A percentile compares a stretch with the other conserved stretches of the same genome.
Conservation (phyloP, 2,329 filamentous ascomycete genomes). For the Macrophomina pseudophaseolina region DNA sequence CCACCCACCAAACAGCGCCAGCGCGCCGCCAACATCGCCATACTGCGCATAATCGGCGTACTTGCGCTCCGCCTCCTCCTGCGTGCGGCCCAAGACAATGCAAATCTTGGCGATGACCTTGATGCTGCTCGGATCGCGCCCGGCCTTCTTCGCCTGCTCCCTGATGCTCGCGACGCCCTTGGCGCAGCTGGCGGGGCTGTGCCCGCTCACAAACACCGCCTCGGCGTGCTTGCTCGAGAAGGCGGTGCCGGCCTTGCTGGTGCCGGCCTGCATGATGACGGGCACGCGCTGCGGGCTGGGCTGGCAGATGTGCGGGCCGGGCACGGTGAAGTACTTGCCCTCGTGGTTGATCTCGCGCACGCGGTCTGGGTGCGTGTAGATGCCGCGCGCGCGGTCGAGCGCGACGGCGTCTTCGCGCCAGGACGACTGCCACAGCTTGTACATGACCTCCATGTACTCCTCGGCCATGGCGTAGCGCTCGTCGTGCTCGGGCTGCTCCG, state of each 20-base stretch:
- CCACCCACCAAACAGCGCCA: conserved; percentile 76
- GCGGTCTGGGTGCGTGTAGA: conserved; percentile 64
- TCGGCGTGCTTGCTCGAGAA: conserved; percentile 75
- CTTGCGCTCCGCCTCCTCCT: conserved; percentile 70
- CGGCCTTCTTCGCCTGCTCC: conserved; percentile 57
- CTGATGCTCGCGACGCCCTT: conserved; percentile 69
- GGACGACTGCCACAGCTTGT: conserved; percentile 71
- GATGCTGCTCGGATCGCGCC: conserved; percentile 64
- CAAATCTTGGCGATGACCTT: conserved; percentile 72
- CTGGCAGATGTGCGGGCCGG: conserved; percentile 69
- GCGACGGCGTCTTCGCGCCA: conserved; percentile 71
- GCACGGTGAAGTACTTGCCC: conserved; percentile 67
- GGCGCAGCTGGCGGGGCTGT: conserved; percentile 65
- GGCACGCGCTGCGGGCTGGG: conserved; percentile 72
- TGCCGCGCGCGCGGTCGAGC: conserved; percentile 60
- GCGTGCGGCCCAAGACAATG: conserved; percentile 67
- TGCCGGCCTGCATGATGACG: conserved; percentile 72
- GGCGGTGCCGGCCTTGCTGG: conserved; percentile 66
- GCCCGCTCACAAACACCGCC: conserved; percentile 71
- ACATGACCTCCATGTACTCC: conserved; percentile 68
- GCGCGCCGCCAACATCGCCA: conserved; percentile 68
- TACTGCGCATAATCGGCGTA: conserved; percentile 66
- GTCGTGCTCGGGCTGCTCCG: conserved; percentile 66
- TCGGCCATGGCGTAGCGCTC: conserved; percentile 68
- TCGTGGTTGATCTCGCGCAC: conserved; percentile 70